Evolutionary conservation across 2,329 filamentous ascomycete genomes (phyloP).

Genomic region (Onygenales sp.): DNA sequence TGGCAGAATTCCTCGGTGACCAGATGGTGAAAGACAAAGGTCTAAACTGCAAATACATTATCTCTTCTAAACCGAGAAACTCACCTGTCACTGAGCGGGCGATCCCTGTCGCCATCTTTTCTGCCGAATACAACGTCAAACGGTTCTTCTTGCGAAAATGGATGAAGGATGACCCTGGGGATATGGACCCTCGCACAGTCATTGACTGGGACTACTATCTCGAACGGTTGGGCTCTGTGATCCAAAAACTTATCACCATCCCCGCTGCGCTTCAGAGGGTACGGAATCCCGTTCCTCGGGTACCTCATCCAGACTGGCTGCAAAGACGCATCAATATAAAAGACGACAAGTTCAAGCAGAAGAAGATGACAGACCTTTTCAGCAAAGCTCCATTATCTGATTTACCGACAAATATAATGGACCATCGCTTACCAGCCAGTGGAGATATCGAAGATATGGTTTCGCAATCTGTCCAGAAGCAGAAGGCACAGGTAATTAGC

Average conservation of each 20-base stretch:
- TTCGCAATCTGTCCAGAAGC: conserved; percentile 60
- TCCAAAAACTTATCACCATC: conserved; percentile 98
- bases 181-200: conserved; percentile 81
- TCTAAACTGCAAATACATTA: conserved; percentile 99
- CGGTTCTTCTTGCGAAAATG: conserved; percentile 86
- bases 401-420: conserved; percentile 52
- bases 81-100: conserved; percentile 92
- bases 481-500: conserved; percentile 51
- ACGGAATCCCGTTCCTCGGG: conserved; percentile 84
- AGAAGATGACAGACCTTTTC: conserved; percentile 95
- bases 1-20: conserved; percentile 93
- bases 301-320: conserved; percentile 93
- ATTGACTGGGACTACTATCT: conserved; percentile 98
- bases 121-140: conserved; percentile 80
- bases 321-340: conserved; percentile 88
- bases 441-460: conserved; percentile 65
- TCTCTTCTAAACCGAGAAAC: conserved; percentile 75
- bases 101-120: conserved; percentile 93
- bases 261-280: conserved; percentile 93
- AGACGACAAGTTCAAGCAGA: conserved; percentile 96
- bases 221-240: conserved; percentile 89
- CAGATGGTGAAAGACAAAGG: conserved; percentile 99
- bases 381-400: conserved; percentile 58
- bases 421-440: conserved; percentile 45
- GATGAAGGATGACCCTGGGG: conserved; percentile 82